Evolutionary conservation across 345 rosid species (phyloP).

Genomic region (Citrus medica): DNA sequence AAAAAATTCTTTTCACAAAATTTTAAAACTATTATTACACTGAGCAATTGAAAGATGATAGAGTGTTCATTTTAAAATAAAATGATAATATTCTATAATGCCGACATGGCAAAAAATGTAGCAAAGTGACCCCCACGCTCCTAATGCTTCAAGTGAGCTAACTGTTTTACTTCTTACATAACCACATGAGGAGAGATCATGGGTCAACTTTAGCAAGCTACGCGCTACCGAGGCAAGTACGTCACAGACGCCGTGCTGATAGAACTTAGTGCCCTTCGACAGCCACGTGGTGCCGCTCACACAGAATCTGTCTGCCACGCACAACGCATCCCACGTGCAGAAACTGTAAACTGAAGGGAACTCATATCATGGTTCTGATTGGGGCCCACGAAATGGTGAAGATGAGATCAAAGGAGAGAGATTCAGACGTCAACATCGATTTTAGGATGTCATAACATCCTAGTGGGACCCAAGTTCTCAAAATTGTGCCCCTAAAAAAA

Average conservation of each 20-base stretch:
- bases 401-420: slow-evolving; percentile 25
- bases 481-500: too few relatives aligned
- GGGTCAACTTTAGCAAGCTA: slow-evolving; percentile 25
- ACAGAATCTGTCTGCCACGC: neutral
- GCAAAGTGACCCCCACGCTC: slow-evolving; percentile 8
- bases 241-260: neutral
- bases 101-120: too few relatives aligned
- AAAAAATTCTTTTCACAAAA: too few relatives aligned
- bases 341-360: neutral
- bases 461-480: neutral
- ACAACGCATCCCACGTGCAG: neutral
- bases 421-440: slow-evolving; percentile 55
- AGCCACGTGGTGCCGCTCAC: neutral
- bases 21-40: too few relatives aligned
- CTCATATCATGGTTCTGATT: neutral
- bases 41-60: too few relatives aligned
- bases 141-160: neutral
- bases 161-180: neutral
- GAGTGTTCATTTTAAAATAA: too few relatives aligned
- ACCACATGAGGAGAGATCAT: slow-evolving; percentile 18
- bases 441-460: slow-evolving; percentile 1
- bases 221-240: neutral
- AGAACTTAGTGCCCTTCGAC: neutral
- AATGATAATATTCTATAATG: too few relatives aligned
- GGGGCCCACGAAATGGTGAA: slow-evolving; percentile 28